Percentiles rank a stretch among this genome's conserved stretches.
Conservation (phyloP, 2,329 filamentous ascomycete species). For the Alternaria sp. region DNA sequence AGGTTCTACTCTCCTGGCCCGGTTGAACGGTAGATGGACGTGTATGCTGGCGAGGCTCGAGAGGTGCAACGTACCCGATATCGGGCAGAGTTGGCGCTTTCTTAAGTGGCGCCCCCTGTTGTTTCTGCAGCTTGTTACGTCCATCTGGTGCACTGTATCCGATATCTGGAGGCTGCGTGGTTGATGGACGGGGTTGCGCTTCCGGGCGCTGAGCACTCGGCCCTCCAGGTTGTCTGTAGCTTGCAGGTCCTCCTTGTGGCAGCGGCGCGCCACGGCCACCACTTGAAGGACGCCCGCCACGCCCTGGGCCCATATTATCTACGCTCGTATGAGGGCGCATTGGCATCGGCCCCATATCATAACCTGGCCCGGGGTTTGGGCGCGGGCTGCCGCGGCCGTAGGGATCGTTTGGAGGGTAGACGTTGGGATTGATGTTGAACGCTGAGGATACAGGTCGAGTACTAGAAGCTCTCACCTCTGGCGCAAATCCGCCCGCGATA, state of each 20-base stretch:
- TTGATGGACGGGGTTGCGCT: constrained; percentile 44
- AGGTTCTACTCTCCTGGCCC: constrained; percentile 41
- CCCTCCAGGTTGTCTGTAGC: constrained; percentile 48
- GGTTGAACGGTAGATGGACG: constrained; percentile 44
- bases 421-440: constrained; percentile 58
- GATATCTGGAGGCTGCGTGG: constrained; percentile 50
- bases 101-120: constrained; percentile 32
- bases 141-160: constrained; percentile 54
- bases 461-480: constrained; percentile 58
- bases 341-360: constrained; percentile 40
- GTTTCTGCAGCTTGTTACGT: constrained; percentile 52
- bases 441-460: constrained; percentile 56
- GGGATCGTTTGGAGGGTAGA: constrained; percentile 43
- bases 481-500: constrained; percentile 50
- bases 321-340: constrained; percentile 47
- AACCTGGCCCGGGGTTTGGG: constrained; percentile 26
- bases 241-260: constrained; percentile 39
- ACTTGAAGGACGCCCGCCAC: constrained; percentile 37
- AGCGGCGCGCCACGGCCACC: constrained; percentile 37
- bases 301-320: constrained; percentile 43
- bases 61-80: constrained; percentile 47
- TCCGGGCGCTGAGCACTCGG: constrained; percentile 47
- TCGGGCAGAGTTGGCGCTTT: constrained; percentile 44
- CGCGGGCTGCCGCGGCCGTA: constrained; percentile 38
- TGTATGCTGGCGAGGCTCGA: constrained; percentile 45